Conservation (phyloP, 2,329 filamentous ascomycete species). For the Phaeosphaeriaceae sp. region DNA sequence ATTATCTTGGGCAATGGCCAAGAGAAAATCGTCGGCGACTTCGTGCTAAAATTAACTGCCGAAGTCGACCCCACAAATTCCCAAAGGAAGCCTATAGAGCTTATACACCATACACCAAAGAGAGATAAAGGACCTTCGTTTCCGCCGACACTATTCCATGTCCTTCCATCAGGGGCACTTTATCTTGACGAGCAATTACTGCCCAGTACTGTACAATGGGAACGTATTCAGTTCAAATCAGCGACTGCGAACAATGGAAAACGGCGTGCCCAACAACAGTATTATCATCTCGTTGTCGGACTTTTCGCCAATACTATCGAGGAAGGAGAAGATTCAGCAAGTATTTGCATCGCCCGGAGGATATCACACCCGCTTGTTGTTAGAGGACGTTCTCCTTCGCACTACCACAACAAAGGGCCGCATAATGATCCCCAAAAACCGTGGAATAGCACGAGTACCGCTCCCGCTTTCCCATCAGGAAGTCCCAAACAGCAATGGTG, state of each 20-base stretch:
- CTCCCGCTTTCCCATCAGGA: too few species aligned
- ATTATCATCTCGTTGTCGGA: conserved; percentile 87
- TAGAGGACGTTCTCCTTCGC: not conserved
- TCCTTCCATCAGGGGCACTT: conserved; percentile 34
- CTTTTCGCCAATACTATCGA: conserved; percentile 29
- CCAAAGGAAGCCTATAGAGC: not conserved
- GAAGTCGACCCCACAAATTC: not conserved
- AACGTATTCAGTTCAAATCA: conserved; percentile 90
- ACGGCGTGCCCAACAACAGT: conserved; percentile 84
- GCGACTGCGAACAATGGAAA: conserved; percentile 93
- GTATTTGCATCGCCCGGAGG: not conserved
- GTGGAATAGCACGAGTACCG: too few species aligned
- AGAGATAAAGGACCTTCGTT: not conserved
- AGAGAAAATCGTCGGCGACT: not conserved
- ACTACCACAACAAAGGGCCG: not conserved
- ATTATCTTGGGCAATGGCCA: not conserved
- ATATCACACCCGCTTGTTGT: not conserved
- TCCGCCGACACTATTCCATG: not conserved
- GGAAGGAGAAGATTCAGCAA: not conserved
- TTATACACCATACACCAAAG: not conserved
- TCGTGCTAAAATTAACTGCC: not conserved
- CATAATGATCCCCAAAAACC: not conserved
- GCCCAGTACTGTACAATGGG: conserved; percentile 81
- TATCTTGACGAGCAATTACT: conserved; percentile 68
- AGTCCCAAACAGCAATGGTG: too few species aligned